A percentile compares a stretch with the other conserved stretches of the same genome.
Evolutionary conservation across 1,139 yeast species (phyloP).

Genomic region (Tardiomyces depauwii): DNA sequence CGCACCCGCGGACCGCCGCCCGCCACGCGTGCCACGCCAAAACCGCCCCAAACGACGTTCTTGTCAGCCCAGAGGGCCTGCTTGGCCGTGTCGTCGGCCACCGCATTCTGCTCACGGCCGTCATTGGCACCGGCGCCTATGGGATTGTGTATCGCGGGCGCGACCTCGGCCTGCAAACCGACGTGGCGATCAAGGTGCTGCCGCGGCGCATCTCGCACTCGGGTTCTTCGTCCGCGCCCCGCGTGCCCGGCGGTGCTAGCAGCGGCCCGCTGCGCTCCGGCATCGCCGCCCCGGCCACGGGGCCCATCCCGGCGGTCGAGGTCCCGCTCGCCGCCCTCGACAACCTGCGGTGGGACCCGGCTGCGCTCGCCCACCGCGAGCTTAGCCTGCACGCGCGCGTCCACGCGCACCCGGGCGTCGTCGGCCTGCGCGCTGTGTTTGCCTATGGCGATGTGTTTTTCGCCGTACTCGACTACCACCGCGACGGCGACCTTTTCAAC

Average conservation of each 20-base stretch:
- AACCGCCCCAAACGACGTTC: background rate
- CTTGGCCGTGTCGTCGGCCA: constrained; percentile 26
- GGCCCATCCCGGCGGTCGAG: background rate
- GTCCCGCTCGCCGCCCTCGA: background rate
- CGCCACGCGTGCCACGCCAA: background rate
- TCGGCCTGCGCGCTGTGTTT: constrained; percentile 64
- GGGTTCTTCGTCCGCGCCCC: background rate
- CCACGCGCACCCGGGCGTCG: constrained; percentile 66
- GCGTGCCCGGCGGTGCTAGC: background rate
- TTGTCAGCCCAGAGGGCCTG: constrained; percentile 5
- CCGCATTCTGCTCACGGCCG: constrained; percentile 37
- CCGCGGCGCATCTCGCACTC: constrained; percentile 30
- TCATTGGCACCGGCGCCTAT: constrained; percentile 84
- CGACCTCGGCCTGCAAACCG: constrained; percentile 38
- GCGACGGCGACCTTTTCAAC: constrained; percentile 74
- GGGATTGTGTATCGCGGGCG: constrained; percentile 71
- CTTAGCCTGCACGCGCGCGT: constrained; percentile 63
- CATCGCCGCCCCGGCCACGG: background rate
- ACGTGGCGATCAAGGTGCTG: constrained; percentile 66
- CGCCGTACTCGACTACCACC: constrained; percentile 71
- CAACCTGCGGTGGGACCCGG: constrained; percentile 5
- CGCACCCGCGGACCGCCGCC: background rate
- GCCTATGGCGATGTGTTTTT: constrained; percentile 33
- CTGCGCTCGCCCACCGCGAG: constrained; percentile 39
- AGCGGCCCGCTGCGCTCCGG: background rate